Evolutionary conservation across 495 filamentous ascomycete species (phyloP).

Genomic region (Hypoxylon crocopeplum): DNA sequence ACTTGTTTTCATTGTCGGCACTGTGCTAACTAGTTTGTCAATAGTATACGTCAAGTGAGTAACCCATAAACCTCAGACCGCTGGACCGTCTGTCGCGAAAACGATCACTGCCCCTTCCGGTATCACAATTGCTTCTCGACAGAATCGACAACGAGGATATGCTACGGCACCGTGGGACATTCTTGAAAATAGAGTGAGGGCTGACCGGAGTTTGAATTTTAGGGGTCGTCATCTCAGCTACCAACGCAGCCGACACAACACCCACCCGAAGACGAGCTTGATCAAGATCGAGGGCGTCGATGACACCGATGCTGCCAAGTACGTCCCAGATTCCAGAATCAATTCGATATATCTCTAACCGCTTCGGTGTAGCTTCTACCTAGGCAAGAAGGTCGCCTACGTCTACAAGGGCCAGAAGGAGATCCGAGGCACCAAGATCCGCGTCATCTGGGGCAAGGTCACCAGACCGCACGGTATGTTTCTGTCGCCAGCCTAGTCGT

Average conservation of each 20-base stretch:
- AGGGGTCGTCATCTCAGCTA: conserved; percentile 94
- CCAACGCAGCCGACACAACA: conserved; percentile 85
- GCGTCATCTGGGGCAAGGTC: conserved; percentile 99
- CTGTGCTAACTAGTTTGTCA: conserved; percentile 43
- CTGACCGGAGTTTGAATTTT: conserved; percentile 44
- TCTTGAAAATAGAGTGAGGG: conserved; percentile 3
- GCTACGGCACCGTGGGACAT: not conserved
- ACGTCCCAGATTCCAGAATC: conserved; percentile 48
- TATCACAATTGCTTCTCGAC: not conserved
- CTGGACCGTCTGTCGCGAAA: conserved; percentile 2
- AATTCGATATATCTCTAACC: conserved; percentile 27
- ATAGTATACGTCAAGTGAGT: conserved; percentile 95
- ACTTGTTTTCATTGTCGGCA: conserved; percentile 2
- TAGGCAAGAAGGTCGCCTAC: conserved; percentile 95
- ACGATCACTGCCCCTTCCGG: not conserved
- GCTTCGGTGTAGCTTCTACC: conserved; percentile 70
- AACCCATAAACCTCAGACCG: conserved; percentile 37
- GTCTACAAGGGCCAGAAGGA: conserved; percentile 94
- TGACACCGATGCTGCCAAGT: conserved; percentile 82
- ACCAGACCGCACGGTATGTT: conserved; percentile 87
- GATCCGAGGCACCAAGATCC: conserved; percentile 93
- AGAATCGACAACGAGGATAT: not conserved
- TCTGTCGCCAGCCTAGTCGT: not conserved
- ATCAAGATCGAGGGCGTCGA: conserved; percentile 98
- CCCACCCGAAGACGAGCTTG: conserved; percentile 83